Conservation (phyloP, 371 early-diverging fungal species). For the Circinella minor region DNA sequence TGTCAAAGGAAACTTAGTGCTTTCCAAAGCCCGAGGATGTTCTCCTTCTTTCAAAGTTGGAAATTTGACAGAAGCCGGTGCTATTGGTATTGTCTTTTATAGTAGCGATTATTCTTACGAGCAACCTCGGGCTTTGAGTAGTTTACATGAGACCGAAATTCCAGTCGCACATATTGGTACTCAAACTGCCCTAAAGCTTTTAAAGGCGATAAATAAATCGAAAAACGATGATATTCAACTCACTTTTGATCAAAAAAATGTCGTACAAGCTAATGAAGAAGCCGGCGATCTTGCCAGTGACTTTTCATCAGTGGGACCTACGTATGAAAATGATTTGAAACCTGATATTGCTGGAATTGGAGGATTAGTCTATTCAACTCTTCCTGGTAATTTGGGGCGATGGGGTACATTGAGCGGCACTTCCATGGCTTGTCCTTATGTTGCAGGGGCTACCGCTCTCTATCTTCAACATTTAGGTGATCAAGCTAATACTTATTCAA, state of each 20-base stretch:
- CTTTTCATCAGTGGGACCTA: slow-evolving; percentile 51
- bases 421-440: slow-evolving; percentile 65
- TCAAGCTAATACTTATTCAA: not conserved
- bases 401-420: slow-evolving; percentile 71
- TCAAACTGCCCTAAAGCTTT: not conserved
- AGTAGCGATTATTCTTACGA: not conserved
- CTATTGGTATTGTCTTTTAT: not conserved
- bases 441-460: slow-evolving; percentile 68
- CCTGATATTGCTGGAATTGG: slow-evolving; percentile 71
- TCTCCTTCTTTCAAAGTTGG: not conserved
- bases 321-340: slow-evolving; percentile 45
- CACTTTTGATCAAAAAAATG: not conserved
- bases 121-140: no score
- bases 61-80: not conserved
- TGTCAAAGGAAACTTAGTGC: slow-evolving; percentile 3
- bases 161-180: not conserved
- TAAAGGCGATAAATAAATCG: not conserved
- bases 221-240: not conserved
- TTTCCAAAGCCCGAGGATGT: not conserved
- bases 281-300: slow-evolving; percentile 19
- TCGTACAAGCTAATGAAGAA: not conserved
- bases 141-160: no score
- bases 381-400: slow-evolving; percentile 34
- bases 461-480: slow-evolving; percentile 34
- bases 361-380: slow-evolving; percentile 68